phyloP scores from a whole-genome alignment of 345 rosid species.

The Trapa bicornis region DNA sequence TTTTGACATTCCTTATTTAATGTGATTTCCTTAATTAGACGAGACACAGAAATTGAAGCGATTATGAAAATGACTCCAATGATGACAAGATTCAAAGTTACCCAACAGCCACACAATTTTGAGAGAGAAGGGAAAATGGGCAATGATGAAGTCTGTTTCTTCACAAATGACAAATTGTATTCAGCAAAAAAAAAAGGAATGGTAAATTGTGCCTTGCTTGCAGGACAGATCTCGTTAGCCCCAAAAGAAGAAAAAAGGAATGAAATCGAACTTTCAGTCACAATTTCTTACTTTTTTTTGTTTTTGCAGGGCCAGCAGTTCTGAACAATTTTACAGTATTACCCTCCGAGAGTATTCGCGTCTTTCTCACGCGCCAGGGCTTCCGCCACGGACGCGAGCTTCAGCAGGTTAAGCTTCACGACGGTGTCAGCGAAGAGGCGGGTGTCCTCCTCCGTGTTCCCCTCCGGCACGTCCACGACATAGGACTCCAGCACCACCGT shows the following conservation, averaged over 20 bases:
- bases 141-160: no score
- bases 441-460: slow-evolving; percentile 88
- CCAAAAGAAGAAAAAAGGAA: not conserved
- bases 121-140: no score
- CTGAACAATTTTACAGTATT: not conserved
- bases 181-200: no score
- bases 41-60: no score
- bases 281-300: not conserved
- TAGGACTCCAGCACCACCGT: slow-evolving; percentile 75
- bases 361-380: slow-evolving; percentile 31
- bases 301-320: not conserved
- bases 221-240: not conserved
- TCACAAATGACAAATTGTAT: not conserved
- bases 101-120: no score
- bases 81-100: no score
- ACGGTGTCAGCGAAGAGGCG: slow-evolving; percentile 78
- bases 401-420: slow-evolving; percentile 69
- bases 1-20: no score
- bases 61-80: no score
- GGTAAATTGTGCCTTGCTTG: no score
- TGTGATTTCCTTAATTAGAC: no score
- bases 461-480: slow-evolving; percentile 82
- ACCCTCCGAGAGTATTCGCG: not conserved
- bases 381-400: slow-evolving; percentile 63
- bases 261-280: not conserved